A percentile compares a stretch with the other conserved stretches of the same genome.
phyloP scores from a whole-genome alignment of 2,329 filamentous ascomycete genomes.

The Chrysoporthe cubensis region DNA sequence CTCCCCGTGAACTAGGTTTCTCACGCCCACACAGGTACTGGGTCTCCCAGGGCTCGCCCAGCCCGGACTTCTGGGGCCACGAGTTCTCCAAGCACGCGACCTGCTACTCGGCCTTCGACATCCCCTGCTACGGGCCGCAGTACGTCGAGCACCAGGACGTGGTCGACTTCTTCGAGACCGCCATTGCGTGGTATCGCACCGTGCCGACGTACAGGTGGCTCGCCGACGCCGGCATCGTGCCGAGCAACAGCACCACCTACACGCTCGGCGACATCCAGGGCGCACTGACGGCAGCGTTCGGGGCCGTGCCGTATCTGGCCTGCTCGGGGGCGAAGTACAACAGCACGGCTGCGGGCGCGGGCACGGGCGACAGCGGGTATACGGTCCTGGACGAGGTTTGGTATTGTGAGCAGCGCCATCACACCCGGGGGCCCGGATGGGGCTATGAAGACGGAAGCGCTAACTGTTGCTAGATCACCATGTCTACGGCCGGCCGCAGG shows the following conservation, averaged over 20 bases:
- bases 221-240: constrained; percentile 54
- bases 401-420: constrained; percentile 51
- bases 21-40: constrained; percentile 47
- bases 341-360: constrained; percentile 59
- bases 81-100: constrained; percentile 72
- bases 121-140: constrained; percentile 65
- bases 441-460: background rate
- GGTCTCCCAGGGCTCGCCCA: constrained; percentile 61
- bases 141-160: constrained; percentile 62
- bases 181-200: constrained; percentile 58
- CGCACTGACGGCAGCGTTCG: constrained; percentile 54
- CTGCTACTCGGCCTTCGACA: constrained; percentile 68
- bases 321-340: constrained; percentile 66
- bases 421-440: background rate
- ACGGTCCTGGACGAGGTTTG: constrained; percentile 66
- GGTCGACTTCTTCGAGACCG: constrained; percentile 65
- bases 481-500: constrained; percentile 61
- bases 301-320: constrained; percentile 62
- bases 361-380: constrained; percentile 57
- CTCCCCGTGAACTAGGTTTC: background rate
- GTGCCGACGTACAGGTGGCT: constrained; percentile 67
- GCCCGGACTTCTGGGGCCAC: constrained; percentile 66
- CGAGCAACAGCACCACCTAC: constrained; percentile 63
- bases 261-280: constrained; percentile 55
- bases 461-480: constrained; percentile 50